phyloP scores from a whole-genome alignment of 495 filamentous ascomycete genomes.

The Pseudevernia furfuracea region DNA sequence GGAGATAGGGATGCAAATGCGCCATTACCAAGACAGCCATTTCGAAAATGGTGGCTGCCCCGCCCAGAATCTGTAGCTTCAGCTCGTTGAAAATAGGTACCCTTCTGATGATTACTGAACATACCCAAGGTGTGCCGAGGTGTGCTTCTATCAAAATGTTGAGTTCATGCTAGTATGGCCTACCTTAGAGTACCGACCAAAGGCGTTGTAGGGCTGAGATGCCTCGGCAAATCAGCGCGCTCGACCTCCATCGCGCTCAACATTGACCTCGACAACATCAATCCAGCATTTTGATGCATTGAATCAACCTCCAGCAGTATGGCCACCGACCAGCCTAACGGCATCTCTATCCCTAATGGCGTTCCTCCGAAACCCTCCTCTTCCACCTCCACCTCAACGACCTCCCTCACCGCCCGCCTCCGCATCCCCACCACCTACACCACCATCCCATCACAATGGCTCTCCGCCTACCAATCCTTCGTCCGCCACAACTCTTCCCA shows the following conservation, averaged over 20 bases:
- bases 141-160: background rate
- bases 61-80: background rate
- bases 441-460: slow-evolving; percentile 62
- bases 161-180: background rate
- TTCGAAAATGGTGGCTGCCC: background rate
- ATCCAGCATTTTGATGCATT: background rate
- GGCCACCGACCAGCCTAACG: background rate
- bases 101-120: background rate
- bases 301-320: background rate
- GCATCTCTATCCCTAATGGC: background rate
- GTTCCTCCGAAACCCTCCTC: slow-evolving; percentile 1
- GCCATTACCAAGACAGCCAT: background rate
- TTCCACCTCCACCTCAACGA: background rate
- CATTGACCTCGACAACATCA: background rate
- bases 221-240: slow-evolving; percentile 12
- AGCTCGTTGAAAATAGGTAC: background rate
- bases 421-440: slow-evolving; percentile 27
- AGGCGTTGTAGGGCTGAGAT: background rate
- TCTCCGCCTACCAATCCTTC: slow-evolving; percentile 78
- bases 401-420: slow-evolving; percentile 10
- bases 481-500: slow-evolving; percentile 89
- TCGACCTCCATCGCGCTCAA: slow-evolving; percentile 5
- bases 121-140: background rate
- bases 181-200: background rate
- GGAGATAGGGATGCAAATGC: background rate